phyloP scores from a whole-genome alignment of 805 yeast species.

The Candida coquimbonensis region DNA sequence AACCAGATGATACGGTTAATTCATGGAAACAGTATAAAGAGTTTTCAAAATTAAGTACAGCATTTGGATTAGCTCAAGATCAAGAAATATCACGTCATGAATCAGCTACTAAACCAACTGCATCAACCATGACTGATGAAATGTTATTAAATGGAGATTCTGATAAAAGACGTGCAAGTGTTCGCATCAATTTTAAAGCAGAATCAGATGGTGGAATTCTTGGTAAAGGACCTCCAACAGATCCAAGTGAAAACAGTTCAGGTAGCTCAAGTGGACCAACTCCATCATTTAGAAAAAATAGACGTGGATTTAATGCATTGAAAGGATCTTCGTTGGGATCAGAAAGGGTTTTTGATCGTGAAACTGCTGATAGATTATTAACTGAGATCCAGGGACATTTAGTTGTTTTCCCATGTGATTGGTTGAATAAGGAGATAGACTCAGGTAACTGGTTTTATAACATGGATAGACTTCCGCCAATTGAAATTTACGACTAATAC shows the following conservation, averaged over 20 bases:
- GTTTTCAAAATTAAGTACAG: slow-evolving; percentile 50
- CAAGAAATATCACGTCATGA: slow-evolving; percentile 18
- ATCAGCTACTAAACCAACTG: slow-evolving; percentile 1
- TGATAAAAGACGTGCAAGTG: background rate
- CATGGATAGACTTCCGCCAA: slow-evolving; percentile 89
- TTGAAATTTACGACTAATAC: slow-evolving; percentile 75
- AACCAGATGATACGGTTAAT: slow-evolving; percentile 88
- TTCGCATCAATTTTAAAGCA: background rate
- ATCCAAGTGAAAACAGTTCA: background rate
- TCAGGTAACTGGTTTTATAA: slow-evolving; percentile 93
- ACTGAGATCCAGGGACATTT: slow-evolving; percentile 76
- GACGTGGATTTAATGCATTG: slow-evolving; percentile 32
- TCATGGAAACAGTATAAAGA: slow-evolving; percentile 88
- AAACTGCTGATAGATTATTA: slow-evolving; percentile 69
- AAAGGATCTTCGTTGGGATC: slow-evolving; percentile 27
- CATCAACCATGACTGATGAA: background rate
- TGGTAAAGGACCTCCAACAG: slow-evolving; percentile 12
- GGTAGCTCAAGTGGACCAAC: background rate
- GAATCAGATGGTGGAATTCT: slow-evolving; percentile 4
- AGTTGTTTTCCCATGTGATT: slow-evolving; percentile 86
- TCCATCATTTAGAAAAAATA: slow-evolving; percentile 8
- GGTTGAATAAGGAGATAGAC: slow-evolving; percentile 84
- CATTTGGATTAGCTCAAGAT: slow-evolving; percentile 37
- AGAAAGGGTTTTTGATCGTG: slow-evolving; percentile 58
- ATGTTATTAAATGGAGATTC: background rate